These are phyloP conservation scores for Umbelopsis isabellina DNA, from an alignment of 192 early-diverging fungal genomes.

Conservation along the genomic window DNA sequence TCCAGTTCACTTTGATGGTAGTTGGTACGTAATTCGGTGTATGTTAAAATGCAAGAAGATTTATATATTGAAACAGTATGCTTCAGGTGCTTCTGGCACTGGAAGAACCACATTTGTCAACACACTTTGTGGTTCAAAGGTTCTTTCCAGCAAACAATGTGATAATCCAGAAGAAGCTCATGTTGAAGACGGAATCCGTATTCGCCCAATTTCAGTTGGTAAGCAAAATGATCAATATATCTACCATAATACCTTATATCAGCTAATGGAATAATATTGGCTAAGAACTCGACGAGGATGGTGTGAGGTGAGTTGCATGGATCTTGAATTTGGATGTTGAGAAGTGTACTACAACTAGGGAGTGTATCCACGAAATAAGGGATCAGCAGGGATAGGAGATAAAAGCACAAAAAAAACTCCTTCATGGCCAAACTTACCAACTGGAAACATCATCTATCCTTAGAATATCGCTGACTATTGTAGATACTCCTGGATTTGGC, in stretches of 20 bases:
- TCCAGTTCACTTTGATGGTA: slow-evolving; percentile 97
- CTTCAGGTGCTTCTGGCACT: slow-evolving; percentile 75
- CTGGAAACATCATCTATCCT: neutral
- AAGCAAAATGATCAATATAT: neutral
- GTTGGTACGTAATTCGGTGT: slow-evolving; percentile 64
- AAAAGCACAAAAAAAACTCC: neutral
- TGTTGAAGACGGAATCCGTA: slow-evolving; percentile 84
- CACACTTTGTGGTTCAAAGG: slow-evolving; percentile 87
- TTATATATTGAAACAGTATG: neutral
- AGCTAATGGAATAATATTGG: neutral
- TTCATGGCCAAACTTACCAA: slow-evolving; percentile 3
- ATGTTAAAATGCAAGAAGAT: neutral
- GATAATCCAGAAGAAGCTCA: slow-evolving; percentile 77
- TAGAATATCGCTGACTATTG: slow-evolving; percentile 89
- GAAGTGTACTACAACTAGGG: neutral
- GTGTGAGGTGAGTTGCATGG: slow-evolving; percentile 53
- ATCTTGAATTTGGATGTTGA: neutral
- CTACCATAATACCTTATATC: neutral
- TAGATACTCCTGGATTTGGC: slow-evolving; percentile 99
- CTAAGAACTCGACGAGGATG: slow-evolving; percentile 95
- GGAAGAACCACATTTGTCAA: slow-evolving; percentile 99
- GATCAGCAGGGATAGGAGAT: slow-evolving; percentile 1
- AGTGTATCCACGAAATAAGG: neutral
- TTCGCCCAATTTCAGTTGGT: slow-evolving; percentile 82
- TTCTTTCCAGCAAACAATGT: slow-evolving; percentile 68